Evolutionary conservation across 257 asterid species (phyloP), one percentile per base, ranked within the genome.

Genomic region (Gentiana straminea): DNA sequence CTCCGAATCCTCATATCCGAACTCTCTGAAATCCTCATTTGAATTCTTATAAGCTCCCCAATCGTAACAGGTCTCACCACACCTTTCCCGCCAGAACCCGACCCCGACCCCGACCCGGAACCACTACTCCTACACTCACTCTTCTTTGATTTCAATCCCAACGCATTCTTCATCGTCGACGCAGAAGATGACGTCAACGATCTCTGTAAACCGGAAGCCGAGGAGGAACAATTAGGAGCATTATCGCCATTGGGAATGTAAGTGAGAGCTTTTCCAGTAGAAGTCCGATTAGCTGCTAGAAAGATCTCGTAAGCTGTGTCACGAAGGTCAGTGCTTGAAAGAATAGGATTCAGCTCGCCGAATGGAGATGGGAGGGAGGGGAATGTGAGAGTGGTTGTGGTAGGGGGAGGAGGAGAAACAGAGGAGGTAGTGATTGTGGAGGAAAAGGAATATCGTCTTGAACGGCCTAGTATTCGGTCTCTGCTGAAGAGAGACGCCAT

Each of bases 131-230:
- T n/a, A n/a, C 77, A 3, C 62, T 60, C 43, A 47, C 62, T 53
- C 79, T 86, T 54, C 78, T 61, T 70, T 64, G 98, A 91, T 88
- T 86, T 83, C 73, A 91, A 68, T 58, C 98, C 98, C 80, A 91
- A 55, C 3, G 98, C 97, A 75, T 91, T 87, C 79, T 91, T 91
- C 98, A 91, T 91, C 79, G 84, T 91, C 34, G 95, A 83, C 4
- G 98, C 98, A 48, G 98, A 97, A 3, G 98, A 77, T 15, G 94
- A 84, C 24, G 97, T 87, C 69, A 87, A 61, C 7, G 98, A 91
- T 78, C 89, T 72, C 80, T 83, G 92, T 68, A 77, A 46, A 33
- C 73, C 61, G 9, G 68, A 71, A 52, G 53, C 13, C 8, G 55
- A 9, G 35, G 76, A 58, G 4, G 74, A 65, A 9, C 68, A 62